phyloP scores from a whole-genome alignment of 2,329 filamentous ascomycete species.

The Penicillium nordicum region DNA sequence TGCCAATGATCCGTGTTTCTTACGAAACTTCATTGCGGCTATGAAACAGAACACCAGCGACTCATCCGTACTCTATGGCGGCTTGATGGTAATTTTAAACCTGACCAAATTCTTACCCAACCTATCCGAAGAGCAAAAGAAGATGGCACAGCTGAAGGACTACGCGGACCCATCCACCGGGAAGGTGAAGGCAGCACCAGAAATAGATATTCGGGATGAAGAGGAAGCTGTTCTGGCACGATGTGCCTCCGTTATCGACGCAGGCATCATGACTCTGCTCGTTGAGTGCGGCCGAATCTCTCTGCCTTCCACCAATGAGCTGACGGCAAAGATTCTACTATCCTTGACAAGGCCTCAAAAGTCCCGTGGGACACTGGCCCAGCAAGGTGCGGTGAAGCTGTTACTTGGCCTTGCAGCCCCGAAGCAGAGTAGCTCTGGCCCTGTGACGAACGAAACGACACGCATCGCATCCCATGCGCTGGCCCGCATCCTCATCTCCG shows the following conservation, averaged over 20 bases:
- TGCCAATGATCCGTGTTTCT: conserved; percentile 62
- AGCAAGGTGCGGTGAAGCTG: conserved; percentile 89
- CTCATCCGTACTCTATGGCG: conserved; percentile 76
- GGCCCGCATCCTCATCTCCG: conserved; percentile 80
- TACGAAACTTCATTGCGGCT: conserved; percentile 62
- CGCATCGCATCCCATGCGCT: conserved; percentile 73
- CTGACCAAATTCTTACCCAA: conserved; percentile 75
- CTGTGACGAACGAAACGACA: conserved; percentile 38
- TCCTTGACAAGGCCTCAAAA: conserved; percentile 71
- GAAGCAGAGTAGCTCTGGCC: conserved; percentile 39
- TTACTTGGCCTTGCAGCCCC: conserved; percentile 65
- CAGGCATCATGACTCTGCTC: conserved; percentile 71
- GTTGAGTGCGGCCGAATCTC: conserved; percentile 68
- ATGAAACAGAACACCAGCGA: conserved; percentile 52
- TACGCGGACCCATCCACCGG: conserved; percentile 83
- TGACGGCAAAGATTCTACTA: conserved; percentile 73
- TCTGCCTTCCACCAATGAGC: conserved; percentile 65
- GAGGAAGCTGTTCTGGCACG: conserved; percentile 71
- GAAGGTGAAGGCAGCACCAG: conserved; percentile 53
- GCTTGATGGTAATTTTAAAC: conserved; percentile 79
- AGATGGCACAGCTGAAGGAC: conserved; percentile 85
- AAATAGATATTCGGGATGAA: conserved; percentile 65
- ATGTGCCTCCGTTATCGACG: conserved; percentile 74
- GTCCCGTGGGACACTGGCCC: conserved; percentile 74
- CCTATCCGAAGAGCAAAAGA: conserved; percentile 85